Percentiles rank a stretch among this genome's conserved stretches.
These are phyloP conservation scores for Diaporthe citri DNA, from an alignment of 2,329 filamentous ascomycete species.

Conservation along the genomic window DNA sequence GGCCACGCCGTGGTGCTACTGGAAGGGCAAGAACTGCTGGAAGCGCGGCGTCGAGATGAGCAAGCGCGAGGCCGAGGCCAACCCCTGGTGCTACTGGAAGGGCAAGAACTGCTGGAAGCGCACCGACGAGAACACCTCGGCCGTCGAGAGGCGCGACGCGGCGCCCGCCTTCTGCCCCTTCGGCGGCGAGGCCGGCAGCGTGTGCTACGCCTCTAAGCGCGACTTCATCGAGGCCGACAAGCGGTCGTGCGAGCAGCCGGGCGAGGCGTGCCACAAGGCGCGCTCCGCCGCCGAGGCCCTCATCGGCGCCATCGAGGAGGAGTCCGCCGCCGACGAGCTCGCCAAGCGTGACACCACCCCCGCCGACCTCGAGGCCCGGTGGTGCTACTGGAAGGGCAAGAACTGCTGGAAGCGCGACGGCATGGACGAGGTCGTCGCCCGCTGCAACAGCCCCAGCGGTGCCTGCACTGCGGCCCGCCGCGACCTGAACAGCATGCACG, in stretches of 20 bases:
- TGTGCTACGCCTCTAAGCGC: slow-evolving; percentile 39
- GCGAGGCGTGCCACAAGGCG: slow-evolving; percentile 57
- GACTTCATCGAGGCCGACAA: slow-evolving; percentile 43
- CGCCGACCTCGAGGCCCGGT: slow-evolving; percentile 41
- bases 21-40: slow-evolving; percentile 38
- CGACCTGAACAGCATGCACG: slow-evolving; percentile 51
- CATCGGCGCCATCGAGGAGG: slow-evolving; percentile 47
- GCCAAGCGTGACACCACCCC: slow-evolving; percentile 32
- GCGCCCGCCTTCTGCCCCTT: slow-evolving; percentile 38
- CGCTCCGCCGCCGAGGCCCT: slow-evolving; percentile 55
- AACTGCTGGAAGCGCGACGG: slow-evolving; percentile 52
- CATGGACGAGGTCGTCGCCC: slow-evolving; percentile 42
- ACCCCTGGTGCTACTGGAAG: slow-evolving; percentile 40
- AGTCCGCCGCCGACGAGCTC: neutral
- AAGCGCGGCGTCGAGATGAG: slow-evolving; percentile 35
- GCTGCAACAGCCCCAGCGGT: slow-evolving; percentile 49
- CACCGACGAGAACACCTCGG: slow-evolving; percentile 7
- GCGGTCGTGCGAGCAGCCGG: slow-evolving; percentile 53
- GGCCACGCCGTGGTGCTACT: slow-evolving; percentile 34
- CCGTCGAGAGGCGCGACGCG: slow-evolving; percentile 28
- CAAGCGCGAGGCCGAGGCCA: slow-evolving; percentile 44
- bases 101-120: slow-evolving; percentile 53
- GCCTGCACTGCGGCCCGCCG: slow-evolving; percentile 53
- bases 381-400: slow-evolving; percentile 48
- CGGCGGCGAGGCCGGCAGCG: slow-evolving; percentile 44